Conservation (phyloP, 257 asterid genomes). For the Orobanche coerulescens region DNA sequence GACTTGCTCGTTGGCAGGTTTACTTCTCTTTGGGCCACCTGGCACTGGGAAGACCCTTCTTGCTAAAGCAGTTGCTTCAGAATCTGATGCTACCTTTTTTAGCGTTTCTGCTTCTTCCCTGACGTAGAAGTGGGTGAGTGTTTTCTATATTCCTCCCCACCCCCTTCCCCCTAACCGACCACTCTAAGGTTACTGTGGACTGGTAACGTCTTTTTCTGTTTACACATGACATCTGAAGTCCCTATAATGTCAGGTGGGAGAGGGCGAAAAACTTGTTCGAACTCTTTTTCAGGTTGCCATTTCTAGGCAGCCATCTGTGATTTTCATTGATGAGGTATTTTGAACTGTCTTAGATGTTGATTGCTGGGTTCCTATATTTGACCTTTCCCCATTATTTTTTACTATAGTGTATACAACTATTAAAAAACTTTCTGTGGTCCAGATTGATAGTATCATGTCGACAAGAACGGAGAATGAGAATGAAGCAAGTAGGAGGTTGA, state of each 20-base stretch:
- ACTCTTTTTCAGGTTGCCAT: slow-evolving; percentile 91
- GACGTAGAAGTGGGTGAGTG: slow-evolving; percentile 95
- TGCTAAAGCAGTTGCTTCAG: slow-evolving; percentile 99
- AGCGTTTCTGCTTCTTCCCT: slow-evolving; percentile 94
- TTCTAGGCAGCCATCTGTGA: slow-evolving; percentile 92
- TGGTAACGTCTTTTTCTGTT: slow-evolving; percentile 16
- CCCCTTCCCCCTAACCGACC: not conserved
- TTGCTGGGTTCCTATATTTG: slow-evolving; percentile 10
- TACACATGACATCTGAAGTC: slow-evolving; percentile 18
- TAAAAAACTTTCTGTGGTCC: slow-evolving; percentile 21
- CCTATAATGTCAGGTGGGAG: slow-evolving; percentile 67
- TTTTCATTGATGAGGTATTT: slow-evolving; percentile 98
- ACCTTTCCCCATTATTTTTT: not conserved
- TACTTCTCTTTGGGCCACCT: slow-evolving; percentile 98
- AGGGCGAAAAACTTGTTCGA: slow-evolving; percentile 97
- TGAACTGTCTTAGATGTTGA: slow-evolving; percentile 14
- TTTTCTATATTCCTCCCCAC: slow-evolving; percentile 16
- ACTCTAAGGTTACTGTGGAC: not conserved
- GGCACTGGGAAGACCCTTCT: slow-evolving; percentile 99
- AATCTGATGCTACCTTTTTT: slow-evolving; percentile 92
- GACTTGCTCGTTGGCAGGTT: slow-evolving; percentile 43
- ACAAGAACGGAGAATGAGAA: slow-evolving; percentile 84
- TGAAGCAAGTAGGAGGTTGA: slow-evolving; percentile 98
- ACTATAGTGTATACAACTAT: not conserved
- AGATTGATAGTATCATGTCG: slow-evolving; percentile 98